phyloP scores from a whole-genome alignment of 208 protist genomes.

The Spongospora subterranea region DNA sequence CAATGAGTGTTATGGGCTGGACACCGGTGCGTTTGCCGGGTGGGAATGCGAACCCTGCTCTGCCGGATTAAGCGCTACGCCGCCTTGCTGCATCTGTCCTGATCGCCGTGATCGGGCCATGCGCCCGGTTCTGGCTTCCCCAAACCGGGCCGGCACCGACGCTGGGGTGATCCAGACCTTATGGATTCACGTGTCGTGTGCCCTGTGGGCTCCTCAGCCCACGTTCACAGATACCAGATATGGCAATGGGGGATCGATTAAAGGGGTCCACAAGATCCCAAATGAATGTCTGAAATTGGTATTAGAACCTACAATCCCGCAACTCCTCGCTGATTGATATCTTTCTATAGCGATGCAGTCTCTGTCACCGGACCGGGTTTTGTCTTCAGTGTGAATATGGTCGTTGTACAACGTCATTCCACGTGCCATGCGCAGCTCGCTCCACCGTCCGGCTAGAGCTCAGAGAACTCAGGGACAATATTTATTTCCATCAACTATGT shows the following conservation, averaged over 20 bases:
- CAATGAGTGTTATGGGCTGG: neutral
- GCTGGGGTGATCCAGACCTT: neutral
- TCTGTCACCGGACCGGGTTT: neutral
- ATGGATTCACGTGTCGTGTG: constrained; percentile 35
- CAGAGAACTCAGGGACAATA: neutral
- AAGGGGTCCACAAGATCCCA: neutral
- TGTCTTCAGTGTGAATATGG: constrained; percentile 55
- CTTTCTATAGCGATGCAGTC: neutral
- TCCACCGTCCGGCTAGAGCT: neutral
- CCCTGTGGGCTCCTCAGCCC: constrained; percentile 40
- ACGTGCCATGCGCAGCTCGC: constrained; percentile 35
- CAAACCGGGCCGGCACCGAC: neutral
- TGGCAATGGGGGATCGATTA: constrained; percentile 1
- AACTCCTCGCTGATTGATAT: neutral
- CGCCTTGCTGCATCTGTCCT: neutral
- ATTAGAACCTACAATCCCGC: neutral
- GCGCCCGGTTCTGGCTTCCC: neutral
- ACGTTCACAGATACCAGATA: neutral
- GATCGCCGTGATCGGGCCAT: neutral
- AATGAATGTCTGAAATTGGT: neutral
- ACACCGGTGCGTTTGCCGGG: neutral
- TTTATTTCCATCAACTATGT: constrained; percentile 48
- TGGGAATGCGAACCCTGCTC: neutral
- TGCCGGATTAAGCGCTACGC: neutral
- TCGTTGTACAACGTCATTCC: constrained; percentile 34